Evolutionary conservation across 352 stramenopile species (phyloP), one percentile per base, ranked within the genome.

Genomic region (Phytophthora sp.): DNA sequence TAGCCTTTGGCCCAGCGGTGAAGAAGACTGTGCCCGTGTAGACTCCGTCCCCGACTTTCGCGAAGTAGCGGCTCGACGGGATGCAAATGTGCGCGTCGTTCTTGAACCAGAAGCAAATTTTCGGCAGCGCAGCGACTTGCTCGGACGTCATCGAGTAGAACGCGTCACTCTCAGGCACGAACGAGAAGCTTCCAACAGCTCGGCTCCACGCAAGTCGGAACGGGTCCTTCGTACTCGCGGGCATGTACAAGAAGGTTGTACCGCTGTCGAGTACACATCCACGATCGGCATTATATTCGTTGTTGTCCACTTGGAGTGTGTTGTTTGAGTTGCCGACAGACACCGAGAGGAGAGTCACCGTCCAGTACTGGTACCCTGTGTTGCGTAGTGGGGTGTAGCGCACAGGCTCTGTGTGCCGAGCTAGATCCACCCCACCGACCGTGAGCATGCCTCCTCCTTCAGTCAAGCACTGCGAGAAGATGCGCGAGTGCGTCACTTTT

Each of bases 381-480:
- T 77, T 55, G n/a, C 78, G 74, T 53, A 94, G 82, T 5, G 87
- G 87, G 5, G 87, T 95, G 70, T 94, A 99, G 13, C 88, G 66
- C 67, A 99, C 94, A 2, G 79, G 76, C 15, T 73, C 80, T 8
- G 67, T 84, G 68, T 92, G 85, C 5, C 85, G 66, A 24, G 75
- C 69, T 30, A 87, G 58, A 50, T 94, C 83, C 17, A 96, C 77
- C 11, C 95, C 96, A 12, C 97, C 97, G 1, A 99, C 70, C 2
- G 94, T 97, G 66, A 99, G 88, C 15, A 85, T 81, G 2, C 97
- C 97, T 15, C 94, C 94, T 24, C 84, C 83, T 7, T 88, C 51
- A 2, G 81, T 72, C 55, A 98, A 97, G 71, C 96, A 99, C 31
- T 99, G 79, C 27, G 89, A 89, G 75, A 99, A 99, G 18, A 94